These are phyloP conservation scores for Podospora didyma DNA, from an alignment of 495 filamentous ascomycete species.

Conservation along the genomic window DNA sequence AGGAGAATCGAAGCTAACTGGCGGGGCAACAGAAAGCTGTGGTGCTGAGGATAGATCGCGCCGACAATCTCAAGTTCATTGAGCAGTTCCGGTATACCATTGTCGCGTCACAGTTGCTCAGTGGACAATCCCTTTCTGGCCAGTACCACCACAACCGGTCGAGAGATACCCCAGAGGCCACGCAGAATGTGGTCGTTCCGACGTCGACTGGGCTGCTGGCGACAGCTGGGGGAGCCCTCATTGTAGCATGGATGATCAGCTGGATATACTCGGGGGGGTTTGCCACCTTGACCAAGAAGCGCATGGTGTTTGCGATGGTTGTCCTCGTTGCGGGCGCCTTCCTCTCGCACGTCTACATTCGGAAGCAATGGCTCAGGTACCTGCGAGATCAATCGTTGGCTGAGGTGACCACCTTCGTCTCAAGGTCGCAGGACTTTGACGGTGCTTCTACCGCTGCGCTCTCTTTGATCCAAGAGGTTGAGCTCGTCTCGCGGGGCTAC, in stretches of 20 bases:
- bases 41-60: slow-evolving; percentile 73
- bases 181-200: slow-evolving; percentile 10
- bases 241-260: slow-evolving; percentile 66
- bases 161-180: slow-evolving; percentile 1
- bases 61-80: slow-evolving; percentile 82
- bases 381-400: slow-evolving; percentile 72
- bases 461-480: slow-evolving; percentile 90
- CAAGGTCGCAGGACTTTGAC: slow-evolving; percentile 78
- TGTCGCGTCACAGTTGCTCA: slow-evolving; percentile 87
- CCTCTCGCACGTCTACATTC: slow-evolving; percentile 65
- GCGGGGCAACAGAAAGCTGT: slow-evolving; percentile 40
- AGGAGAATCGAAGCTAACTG: not conserved
- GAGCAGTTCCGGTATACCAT: slow-evolving; percentile 96
- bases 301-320: slow-evolving; percentile 56
- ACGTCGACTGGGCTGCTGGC: slow-evolving; percentile 41
- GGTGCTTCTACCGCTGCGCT: slow-evolving; percentile 73
- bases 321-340: slow-evolving; percentile 53
- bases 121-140: slow-evolving; percentile 50
- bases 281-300: slow-evolving; percentile 45
- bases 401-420: slow-evolving; percentile 67
- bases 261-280: slow-evolving; percentile 55
- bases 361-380: slow-evolving; percentile 81
- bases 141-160: slow-evolving; percentile 14
- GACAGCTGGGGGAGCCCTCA: slow-evolving; percentile 57
- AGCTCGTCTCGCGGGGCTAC: slow-evolving; percentile 91